These are phyloP conservation scores for Chloris gayana DNA, from an alignment of 176 grass and related monocot genomes.

Conservation along the genomic window DNA sequence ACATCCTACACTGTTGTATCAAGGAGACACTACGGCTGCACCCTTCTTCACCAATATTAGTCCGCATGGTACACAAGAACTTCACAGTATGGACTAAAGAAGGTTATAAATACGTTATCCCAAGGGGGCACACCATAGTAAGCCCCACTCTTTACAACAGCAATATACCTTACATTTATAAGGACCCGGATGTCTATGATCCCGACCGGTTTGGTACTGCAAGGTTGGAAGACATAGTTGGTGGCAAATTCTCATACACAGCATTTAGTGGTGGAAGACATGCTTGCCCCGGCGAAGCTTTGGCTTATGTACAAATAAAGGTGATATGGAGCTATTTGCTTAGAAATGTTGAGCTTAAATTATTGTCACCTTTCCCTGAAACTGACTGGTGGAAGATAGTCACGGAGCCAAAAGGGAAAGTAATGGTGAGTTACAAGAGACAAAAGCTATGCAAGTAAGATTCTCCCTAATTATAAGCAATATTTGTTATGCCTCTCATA, in stretches of 20 bases:
- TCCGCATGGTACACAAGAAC: background rate
- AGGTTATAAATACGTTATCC: conserved; percentile 2
- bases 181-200: background rate
- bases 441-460: background rate
- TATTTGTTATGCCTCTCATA: too few relatives aligned
- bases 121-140: background rate
- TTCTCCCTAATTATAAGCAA: too few relatives aligned
- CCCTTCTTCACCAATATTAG: background rate
- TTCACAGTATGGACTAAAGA: background rate
- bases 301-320: background rate
- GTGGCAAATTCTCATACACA: conserved; percentile 16
- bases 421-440: background rate
- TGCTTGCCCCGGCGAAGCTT: background rate
- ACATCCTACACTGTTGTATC: background rate
- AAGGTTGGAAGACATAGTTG: background rate
- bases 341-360: conserved; percentile 8
- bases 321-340: conserved; percentile 18
- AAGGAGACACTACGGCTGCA: background rate
- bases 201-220: background rate
- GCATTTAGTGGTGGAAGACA: background rate
- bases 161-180: background rate
- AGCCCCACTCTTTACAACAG: background rate
- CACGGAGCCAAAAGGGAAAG: conserved; percentile 10
- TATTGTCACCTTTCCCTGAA: background rate
- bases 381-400: background rate